Conservation (phyloP, 148 eudicot species). For the Arctostaphylos glauca region DNA sequence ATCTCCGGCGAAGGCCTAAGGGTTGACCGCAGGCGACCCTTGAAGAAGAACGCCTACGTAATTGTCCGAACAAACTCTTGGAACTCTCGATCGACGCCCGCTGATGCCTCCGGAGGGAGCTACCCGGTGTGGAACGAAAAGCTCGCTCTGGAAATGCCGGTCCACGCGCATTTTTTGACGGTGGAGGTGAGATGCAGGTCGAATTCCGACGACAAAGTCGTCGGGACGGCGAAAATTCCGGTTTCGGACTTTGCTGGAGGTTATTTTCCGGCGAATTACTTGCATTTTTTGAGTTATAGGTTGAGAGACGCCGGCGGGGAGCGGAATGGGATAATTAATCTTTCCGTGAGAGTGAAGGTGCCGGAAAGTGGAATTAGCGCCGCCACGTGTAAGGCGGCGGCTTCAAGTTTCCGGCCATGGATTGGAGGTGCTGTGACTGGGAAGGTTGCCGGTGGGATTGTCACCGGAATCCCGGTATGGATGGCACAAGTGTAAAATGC, state of each 20-base stretch:
- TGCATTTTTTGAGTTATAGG: slow-evolving; percentile 69
- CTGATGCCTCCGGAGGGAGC: slow-evolving; percentile 32
- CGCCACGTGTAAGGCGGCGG: not conserved
- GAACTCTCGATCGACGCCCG: slow-evolving; percentile 11
- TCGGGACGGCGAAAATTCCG: slow-evolving; percentile 52
- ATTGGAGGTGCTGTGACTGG: slow-evolving; percentile 3
- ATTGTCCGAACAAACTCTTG: slow-evolving; percentile 28
- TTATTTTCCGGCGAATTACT: slow-evolving; percentile 27
- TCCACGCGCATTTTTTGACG: slow-evolving; percentile 27
- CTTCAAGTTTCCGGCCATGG: not conserved
- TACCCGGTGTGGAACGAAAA: slow-evolving; percentile 60
- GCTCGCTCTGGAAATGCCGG: slow-evolving; percentile 35
- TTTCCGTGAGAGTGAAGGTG: slow-evolving; percentile 47
- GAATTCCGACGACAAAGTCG: slow-evolving; percentile 7
- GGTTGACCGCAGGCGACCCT: slow-evolving; percentile 17
- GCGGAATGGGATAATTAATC: slow-evolving; percentile 64
- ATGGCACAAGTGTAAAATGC: not conserved
- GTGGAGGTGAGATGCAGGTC: slow-evolving; percentile 38
- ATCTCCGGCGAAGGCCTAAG: slow-evolving; percentile 45
- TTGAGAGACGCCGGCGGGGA: slow-evolving; percentile 42
- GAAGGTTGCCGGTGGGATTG: slow-evolving; percentile 10
- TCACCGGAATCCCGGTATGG: slow-evolving; percentile 23
- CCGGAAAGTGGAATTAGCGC: not conserved
- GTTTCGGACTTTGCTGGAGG: slow-evolving; percentile 51
- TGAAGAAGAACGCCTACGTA: slow-evolving; percentile 41